Percentiles rank a stretch among this genome's conserved stretches.
Conservation (phyloP, 1,139 yeast genomes). For the Geotrichum bryndzae region DNA sequence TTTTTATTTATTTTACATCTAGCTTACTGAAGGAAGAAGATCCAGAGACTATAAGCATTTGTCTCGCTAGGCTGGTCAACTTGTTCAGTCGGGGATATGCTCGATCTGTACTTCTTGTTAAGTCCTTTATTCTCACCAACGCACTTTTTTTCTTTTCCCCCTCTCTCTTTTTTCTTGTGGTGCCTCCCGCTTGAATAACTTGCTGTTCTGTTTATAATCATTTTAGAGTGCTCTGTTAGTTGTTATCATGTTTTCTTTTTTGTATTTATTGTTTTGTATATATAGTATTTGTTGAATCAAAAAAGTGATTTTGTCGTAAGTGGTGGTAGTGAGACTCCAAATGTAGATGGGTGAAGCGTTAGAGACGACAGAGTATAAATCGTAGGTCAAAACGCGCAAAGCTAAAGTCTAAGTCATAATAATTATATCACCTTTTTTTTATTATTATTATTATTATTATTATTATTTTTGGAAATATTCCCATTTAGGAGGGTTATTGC, state of each 20-base stretch:
- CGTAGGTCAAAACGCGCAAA: too few species aligned
- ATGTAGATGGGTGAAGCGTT: too few species aligned
- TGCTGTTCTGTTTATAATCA: not conserved
- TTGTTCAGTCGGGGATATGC: not conserved
- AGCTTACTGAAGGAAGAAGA: not conserved
- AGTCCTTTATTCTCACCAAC: too few species aligned
- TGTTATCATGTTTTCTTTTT: not conserved
- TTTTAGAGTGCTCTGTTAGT: not conserved
- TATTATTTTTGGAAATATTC: too few species aligned
- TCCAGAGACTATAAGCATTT: not conserved
- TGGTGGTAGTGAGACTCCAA: not conserved
- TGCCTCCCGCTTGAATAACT: not conserved
- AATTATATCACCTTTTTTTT: too few species aligned
- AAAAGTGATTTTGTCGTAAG: not conserved
- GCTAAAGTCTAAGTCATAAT: too few species aligned
- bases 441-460: too few species aligned
- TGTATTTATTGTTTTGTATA: not conserved
- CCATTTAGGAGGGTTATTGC: too few species aligned
- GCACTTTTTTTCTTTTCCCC: not conserved
- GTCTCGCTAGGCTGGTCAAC: not conserved
- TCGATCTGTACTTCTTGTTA: too few species aligned
- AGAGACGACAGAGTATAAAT: not conserved
- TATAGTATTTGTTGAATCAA: not conserved
- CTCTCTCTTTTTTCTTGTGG: not conserved
- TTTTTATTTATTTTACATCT: not conserved